These are phyloP conservation scores for Kluyveromyces dobzhanskii DNA, from an alignment of 805 yeast genomes.

Conservation along the genomic window DNA sequence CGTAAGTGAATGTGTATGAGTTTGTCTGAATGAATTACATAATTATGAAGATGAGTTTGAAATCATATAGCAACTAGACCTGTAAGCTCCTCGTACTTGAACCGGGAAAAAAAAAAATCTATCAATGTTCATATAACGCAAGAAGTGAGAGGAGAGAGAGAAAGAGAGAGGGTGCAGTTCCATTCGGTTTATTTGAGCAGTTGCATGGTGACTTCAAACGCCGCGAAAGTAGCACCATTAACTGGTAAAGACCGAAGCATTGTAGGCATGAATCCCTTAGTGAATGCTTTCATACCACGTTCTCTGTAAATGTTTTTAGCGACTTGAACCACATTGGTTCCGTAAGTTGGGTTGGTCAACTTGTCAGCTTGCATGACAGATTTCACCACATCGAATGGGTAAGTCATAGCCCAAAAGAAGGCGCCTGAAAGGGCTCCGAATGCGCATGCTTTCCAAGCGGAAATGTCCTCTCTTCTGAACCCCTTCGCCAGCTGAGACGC, in stretches of 20 bases:
- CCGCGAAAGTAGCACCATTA: constrained; percentile 92
- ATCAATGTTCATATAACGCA: too few relatives aligned
- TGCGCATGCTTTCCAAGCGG: constrained; percentile 77
- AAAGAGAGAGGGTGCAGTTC: too few relatives aligned
- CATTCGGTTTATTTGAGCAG: constrained; percentile 16
- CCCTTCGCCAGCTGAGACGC: constrained; percentile 38
- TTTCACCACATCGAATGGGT: constrained; percentile 88
- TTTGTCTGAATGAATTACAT: too few relatives aligned
- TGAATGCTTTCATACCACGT: constrained; percentile 71
- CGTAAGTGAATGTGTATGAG: too few relatives aligned
- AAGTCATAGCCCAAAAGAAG: constrained; percentile 72
- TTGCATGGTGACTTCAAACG: constrained; percentile 87
- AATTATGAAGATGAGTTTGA: too few relatives aligned
- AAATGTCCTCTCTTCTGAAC: constrained; percentile 58
- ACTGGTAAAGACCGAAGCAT: constrained; percentile 96
- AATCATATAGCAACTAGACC: too few relatives aligned
- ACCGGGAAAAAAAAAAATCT: too few relatives aligned
- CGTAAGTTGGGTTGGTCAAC: constrained; percentile 51
- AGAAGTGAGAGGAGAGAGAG: too few relatives aligned
- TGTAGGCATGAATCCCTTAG: constrained; percentile 88
- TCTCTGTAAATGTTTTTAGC: constrained; percentile 41
- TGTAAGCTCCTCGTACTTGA: too few relatives aligned
- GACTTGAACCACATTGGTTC: constrained; percentile 51
- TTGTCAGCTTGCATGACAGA: constrained; percentile 78
- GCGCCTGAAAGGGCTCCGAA: constrained; percentile 92